Evolutionary conservation across 768 basidiomycete genomes (phyloP), one percentile per base, ranked within the genome.

Genomic region (Trametopsis cervina): DNA sequence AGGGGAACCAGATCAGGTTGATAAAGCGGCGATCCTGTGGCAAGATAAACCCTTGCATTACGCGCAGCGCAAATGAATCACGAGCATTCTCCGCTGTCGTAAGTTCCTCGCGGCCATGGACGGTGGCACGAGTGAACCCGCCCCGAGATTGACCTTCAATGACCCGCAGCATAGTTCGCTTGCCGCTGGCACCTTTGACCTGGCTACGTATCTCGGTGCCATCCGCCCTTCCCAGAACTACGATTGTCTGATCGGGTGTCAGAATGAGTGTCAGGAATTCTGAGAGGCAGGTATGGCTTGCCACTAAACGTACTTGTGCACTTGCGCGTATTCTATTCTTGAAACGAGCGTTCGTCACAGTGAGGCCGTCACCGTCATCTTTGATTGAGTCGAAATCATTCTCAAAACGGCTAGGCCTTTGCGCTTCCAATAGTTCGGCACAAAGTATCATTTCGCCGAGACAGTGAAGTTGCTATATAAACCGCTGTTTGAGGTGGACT

Each of bases 1-100:
- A n/a, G 0, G 68, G 64, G 57, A 74, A 72, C 73, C 73, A 76
- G 6, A 76, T 20, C 21, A 51, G 54, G 2, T 61, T 61, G 38
- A 73, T 68, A 51, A 75, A 71, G 0, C 44, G 44, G 1, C 67
- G 65, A 6, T 58, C 45, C 4, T 52, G 52, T 4, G 74, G 57
- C n/a, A 51, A 50, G 13, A 54, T 57, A 4, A 57, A 39, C 2
- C 68, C 67, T 47, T 61, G 67, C 3, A 74, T 61, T 11, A 69
- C 43, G 12, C 47, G 54, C 4, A 72, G 62, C 35, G 76, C 50
- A 20, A 74, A 63, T 35, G 64, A 58, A 12, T 71, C 66, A 3
- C 66, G 61, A 2, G 69, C 68, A 37, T 60, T 61, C 52, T 76
- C 74, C 0, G 72, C 52, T 40, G 61, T 62, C 0, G 72, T 70